Evolutionary conservation across 1,139 yeast genomes (phyloP).

Genomic region (Pichia sp.): DNA sequence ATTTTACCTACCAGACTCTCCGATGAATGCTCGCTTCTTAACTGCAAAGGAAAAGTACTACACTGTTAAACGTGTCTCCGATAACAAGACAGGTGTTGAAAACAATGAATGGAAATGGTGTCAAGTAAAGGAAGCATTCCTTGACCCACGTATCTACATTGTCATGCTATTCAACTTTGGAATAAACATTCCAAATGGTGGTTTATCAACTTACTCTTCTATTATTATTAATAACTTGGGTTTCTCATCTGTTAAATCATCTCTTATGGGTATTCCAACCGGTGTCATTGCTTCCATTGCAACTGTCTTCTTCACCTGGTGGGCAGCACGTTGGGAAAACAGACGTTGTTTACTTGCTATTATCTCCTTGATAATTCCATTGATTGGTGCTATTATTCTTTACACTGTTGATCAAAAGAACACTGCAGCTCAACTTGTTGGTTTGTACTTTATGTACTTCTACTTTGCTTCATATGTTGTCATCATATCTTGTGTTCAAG

Average conservation of each 20-base stretch:
- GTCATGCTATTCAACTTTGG: conserved; percentile 25
- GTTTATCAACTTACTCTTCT: conserved; percentile 30
- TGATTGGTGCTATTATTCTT: conserved; percentile 5
- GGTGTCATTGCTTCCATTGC: conserved; percentile 10
- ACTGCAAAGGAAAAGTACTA: conserved; percentile 30
- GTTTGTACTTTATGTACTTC: conserved; percentile 26
- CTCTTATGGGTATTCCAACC: conserved; percentile 43
- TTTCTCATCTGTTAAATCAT: conserved; percentile 33
- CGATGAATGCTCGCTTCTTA: conserved; percentile 42
- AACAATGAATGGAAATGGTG: conserved; percentile 20
- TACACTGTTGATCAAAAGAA: neutral
- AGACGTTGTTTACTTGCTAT: conserved; percentile 31
- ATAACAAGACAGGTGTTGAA: conserved; percentile 37
- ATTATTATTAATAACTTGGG: conserved; percentile 37
- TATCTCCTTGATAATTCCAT: neutral
- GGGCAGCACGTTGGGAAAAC: conserved; percentile 5
- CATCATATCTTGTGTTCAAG: conserved; percentile 4
- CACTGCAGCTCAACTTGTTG: conserved; percentile 7
- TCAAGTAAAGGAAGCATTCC: conserved; percentile 20
- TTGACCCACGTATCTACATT: conserved; percentile 18
- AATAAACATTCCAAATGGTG: conserved; percentile 31
- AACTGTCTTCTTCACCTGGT: conserved; percentile 24
- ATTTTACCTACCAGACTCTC: conserved; percentile 39
- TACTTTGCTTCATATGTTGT: conserved; percentile 18
- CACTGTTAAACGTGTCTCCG: conserved; percentile 29